Evolutionary conservation across 805 yeast species (phyloP).

Genomic region (Zygoascus biomembranicola): DNA sequence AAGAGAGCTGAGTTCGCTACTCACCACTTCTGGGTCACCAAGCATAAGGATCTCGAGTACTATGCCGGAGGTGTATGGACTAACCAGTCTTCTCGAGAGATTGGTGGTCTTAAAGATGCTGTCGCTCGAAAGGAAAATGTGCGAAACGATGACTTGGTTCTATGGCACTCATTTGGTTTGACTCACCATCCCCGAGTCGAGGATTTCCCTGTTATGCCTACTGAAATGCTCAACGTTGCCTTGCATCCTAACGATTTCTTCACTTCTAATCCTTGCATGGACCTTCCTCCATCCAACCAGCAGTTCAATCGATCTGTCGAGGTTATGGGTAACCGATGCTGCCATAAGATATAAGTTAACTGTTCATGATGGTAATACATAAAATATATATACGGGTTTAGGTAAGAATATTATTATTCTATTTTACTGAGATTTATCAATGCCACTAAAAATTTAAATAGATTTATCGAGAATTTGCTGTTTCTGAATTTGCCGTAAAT

Average conservation of each 20-base stretch:
- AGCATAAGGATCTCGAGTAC: constrained; percentile 61
- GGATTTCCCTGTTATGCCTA: constrained; percentile 88
- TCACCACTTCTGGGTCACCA: constrained; percentile 75
- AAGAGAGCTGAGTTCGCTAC: constrained; percentile 72
- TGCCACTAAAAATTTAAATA: background rate
- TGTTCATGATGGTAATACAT: background rate
- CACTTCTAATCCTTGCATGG: constrained; percentile 69
- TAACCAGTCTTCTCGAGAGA: constrained; percentile 63
- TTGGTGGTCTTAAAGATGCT: constrained; percentile 67
- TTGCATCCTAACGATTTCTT: constrained; percentile 69
- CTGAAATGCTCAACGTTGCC: constrained; percentile 62
- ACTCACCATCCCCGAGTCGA: constrained; percentile 78
- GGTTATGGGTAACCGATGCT: constrained; percentile 19
- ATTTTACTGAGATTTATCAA: background rate
- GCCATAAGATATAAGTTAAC: constrained; percentile 12
- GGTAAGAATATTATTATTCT: background rate
- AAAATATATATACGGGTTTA: background rate
- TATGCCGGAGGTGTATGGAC: constrained; percentile 84
- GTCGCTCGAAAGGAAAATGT: constrained; percentile 51
- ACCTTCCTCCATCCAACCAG: constrained; percentile 65
- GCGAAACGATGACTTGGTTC: constrained; percentile 67
- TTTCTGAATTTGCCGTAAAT: background rate
- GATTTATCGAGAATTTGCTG: background rate
- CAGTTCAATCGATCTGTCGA: constrained; percentile 53
- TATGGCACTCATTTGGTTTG: constrained; percentile 76